These are phyloP conservation scores for Myxozyma udenii DNA, from an alignment of 805 yeast species.

Conservation along the genomic window DNA sequence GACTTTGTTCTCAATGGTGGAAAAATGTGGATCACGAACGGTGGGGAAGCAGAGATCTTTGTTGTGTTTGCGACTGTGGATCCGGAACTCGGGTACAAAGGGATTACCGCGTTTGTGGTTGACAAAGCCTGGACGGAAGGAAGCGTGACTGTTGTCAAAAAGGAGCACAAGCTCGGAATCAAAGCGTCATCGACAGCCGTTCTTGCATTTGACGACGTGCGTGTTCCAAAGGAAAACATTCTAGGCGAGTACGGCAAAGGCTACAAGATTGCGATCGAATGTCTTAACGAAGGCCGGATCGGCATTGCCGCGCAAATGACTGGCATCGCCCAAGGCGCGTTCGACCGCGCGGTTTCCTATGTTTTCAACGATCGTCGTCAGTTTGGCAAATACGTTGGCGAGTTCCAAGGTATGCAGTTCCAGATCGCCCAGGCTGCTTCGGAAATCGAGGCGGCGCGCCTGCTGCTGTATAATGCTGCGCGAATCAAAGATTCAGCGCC, in stretches of 20 bases:
- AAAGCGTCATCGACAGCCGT: constrained; percentile 46
- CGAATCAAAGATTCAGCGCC: constrained; percentile 45
- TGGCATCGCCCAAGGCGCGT: constrained; percentile 47
- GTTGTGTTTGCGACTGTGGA: constrained; percentile 44
- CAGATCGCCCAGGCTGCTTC: constrained; percentile 46
- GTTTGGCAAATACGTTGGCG: constrained; percentile 44
- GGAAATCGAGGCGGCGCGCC: constrained; percentile 45
- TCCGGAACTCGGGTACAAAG: constrained; percentile 45
- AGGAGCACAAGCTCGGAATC: constrained; percentile 47
- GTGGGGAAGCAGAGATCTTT: constrained; percentile 45
- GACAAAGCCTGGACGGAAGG: constrained; percentile 38
- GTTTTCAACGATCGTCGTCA: constrained; percentile 43
- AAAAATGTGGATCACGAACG: constrained; percentile 49
- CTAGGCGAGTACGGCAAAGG: constrained; percentile 47
- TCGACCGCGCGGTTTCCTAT: constrained; percentile 42
- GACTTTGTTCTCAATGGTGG: constrained; percentile 43
- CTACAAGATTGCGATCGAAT: constrained; percentile 46
- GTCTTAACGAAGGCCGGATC: constrained; percentile 46
- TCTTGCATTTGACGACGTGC: constrained; percentile 42
- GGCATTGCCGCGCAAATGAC: constrained; percentile 49
- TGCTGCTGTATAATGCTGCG: constrained; percentile 46
- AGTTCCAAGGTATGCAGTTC: constrained; percentile 49
- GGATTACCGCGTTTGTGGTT: constrained; percentile 45
- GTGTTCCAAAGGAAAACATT: constrained; percentile 43
- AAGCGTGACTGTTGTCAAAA: constrained; percentile 45